These are phyloP conservation scores for Silybum marianum DNA, from an alignment of 129 eudicot genomes.

Conservation along the genomic window DNA sequence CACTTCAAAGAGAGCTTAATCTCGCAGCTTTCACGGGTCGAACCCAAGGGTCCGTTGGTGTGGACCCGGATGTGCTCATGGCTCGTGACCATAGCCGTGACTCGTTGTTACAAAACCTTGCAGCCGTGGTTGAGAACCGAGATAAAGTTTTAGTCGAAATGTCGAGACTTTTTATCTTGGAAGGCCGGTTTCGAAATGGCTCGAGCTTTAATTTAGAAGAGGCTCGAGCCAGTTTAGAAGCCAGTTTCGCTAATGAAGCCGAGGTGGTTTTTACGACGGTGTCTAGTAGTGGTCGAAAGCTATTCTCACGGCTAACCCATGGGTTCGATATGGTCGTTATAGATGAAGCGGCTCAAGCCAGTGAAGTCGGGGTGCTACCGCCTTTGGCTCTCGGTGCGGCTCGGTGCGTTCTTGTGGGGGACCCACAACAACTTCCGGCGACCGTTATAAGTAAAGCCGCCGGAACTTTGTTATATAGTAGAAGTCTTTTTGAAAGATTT, in stretches of 20 bases:
- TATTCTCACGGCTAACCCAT: conserved; percentile 92
- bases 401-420: conserved; percentile 98
- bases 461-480: conserved; percentile 90
- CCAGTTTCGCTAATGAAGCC: conserved; percentile 98
- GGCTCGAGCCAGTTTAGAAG: conserved; percentile 96
- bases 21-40: conserved; percentile 81
- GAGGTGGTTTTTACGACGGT: conserved; percentile 97
- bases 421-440: conserved; percentile 99
- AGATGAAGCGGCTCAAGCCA: conserved; percentile 99
- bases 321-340: conserved; percentile 99
- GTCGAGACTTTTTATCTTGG: conserved; percentile 83
- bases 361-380: conserved; percentile 93
- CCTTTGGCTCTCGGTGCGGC: conserved; percentile 99
- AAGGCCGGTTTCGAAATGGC: conserved; percentile 74
- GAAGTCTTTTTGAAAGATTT: conserved; percentile 94
- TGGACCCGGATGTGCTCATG: conserved; percentile 88
- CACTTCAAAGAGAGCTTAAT: conserved; percentile 72
- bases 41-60: conserved; percentile 96
- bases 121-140: conserved; percentile 90
- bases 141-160: conserved; percentile 89
- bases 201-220: conserved; percentile 81
- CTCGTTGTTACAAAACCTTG: conserved; percentile 77
- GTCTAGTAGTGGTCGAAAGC: conserved; percentile 91
- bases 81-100: conserved; percentile 97
- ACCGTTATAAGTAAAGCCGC: conserved; percentile 99